Base-by-base conservation (phyloP, 2,329 filamentous ascomycete genomes). In the Aureobasidium zeae region DNA sequence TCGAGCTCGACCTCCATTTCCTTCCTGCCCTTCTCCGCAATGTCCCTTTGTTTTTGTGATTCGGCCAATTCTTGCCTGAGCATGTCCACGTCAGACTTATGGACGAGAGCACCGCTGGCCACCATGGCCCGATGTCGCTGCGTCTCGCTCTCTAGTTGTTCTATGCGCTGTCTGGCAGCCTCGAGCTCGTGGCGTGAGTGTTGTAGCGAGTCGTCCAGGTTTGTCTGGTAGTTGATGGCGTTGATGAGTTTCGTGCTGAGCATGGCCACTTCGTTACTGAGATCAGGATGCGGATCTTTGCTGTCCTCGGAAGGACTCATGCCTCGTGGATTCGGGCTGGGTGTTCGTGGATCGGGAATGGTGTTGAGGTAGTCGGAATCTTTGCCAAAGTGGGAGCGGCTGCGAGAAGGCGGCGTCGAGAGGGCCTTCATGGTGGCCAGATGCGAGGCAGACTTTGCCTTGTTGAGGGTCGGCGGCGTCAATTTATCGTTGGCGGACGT, bases 231-330 rank as follows among this genome's bases (percentile, higher is more conserved):
- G 60, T 98, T 98, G 65, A 98, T 95, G 32, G 91, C 89, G 58
- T 91, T 89, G 55, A 98, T 89, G 50, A 98, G 78, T 63, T 98
- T 98, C 36, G 87, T 89, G 65, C 87, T 96, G 22, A 98, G 71
- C 5, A 85, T 79, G 6, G 89, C 85, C 20, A 98, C 86, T 64
- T 96, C 91, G 52, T 72, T 71, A 58, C 74, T 80, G 31, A 81
- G 58, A 53, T 81, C 77, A 15, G 74, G 75, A 53, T 79, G 44
- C 17, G 28, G 43, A 17, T 45, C 36, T n/a, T 39, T 21, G 5
- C 20, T 15, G 21, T 37, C 45, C 21, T 45, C 46, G 10, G 43
- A 9, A 4, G 48, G 43, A 20, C 30, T 41, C 2, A 36, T 28
- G 19, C 46, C 33, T n/a, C 20, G 30, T 13, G 46, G 46, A 16